Base-by-base conservation (phyloP, 495 filamentous ascomycete species). In the Penicilliopsis zonata region DNA sequence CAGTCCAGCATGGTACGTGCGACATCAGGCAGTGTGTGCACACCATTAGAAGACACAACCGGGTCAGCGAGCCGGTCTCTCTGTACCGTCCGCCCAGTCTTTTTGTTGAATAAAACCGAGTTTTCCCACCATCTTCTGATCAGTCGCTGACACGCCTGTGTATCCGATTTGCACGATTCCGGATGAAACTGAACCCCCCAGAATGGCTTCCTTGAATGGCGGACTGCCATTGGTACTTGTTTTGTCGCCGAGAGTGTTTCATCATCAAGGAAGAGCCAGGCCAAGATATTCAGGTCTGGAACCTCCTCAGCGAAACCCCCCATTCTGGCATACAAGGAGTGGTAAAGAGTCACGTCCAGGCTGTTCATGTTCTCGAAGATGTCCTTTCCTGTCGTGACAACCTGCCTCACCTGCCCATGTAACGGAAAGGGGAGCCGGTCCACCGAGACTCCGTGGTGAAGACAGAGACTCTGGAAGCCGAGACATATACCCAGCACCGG, bases 171-270 rank as follows among this genome's bases (percentile, higher is more conserved):
- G 41, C 92, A 79, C 0, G 84, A 93, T 51, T 98, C 90, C 0
- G 88, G 87, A 47, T 98, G 90, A 49, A 88, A 96, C 46, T 98
- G 90, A 20, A 98, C 60, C 0, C 79, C 90, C 76, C 79, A 94
- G 42, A 88, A 92, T 4, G 90, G 90, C 42, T 77, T 83, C 2
- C 41, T 37, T 16, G 29, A 53, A 49, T 94, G 86, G 30, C 59
- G 70, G 13, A 78, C 74, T 2, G 69, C 83, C 80, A 94, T 92
- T 25, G 92, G 61, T 13, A 94, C 78, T 16, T 61, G 54, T 5
- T 20, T 34, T 2, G 16, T 30, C 8, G 32, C 6, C 4, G 33
- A 27, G 14, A 4, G 22, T 9, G 25, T 12, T 9, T 15, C 26
- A 10, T 40, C 33, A 12, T 50, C 44, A 14, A 61, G 32, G 13